Percentiles rank a stretch among this genome's conserved stretches.
These are phyloP conservation scores for Proliferodiscus dingleyae DNA, from an alignment of 2,329 filamentous ascomycete genomes.

Conservation along the genomic window DNA sequence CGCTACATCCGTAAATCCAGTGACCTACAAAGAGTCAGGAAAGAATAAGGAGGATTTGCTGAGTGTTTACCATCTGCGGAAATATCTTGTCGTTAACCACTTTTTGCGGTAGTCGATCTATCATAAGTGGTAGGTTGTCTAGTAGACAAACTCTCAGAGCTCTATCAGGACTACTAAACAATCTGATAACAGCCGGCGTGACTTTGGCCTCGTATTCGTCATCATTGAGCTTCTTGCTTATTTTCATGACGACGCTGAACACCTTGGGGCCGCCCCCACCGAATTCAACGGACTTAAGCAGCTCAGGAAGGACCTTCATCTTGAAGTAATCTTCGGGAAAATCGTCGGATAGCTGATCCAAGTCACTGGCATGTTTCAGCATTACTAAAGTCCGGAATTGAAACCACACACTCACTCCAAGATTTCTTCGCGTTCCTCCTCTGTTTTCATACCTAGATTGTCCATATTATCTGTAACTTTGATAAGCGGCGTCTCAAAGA, in stretches of 20 bases:
- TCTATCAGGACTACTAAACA: constrained; percentile 88
- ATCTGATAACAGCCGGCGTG: constrained; percentile 77
- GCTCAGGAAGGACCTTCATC: constrained; percentile 89
- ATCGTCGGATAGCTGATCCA: constrained; percentile 83
- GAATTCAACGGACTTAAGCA: constrained; percentile 98
- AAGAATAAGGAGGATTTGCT: background rate
- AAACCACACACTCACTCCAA: constrained; percentile 51
- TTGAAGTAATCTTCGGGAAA: constrained; percentile 98
- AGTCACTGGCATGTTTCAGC: constrained; percentile 46
- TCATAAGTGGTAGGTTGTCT: constrained; percentile 85
- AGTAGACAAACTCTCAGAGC: constrained; percentile 87
- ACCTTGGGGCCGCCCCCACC: constrained; percentile 92
- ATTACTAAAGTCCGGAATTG: constrained; percentile 20
- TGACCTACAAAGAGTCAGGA: constrained; percentile 51
- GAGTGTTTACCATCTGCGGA: constrained; percentile 70
- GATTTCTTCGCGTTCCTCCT: constrained; percentile 79
- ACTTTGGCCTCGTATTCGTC: constrained; percentile 87
- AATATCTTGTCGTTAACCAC: constrained; percentile 96
- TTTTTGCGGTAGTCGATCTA: constrained; percentile 82
- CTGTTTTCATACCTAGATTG: constrained; percentile 81
- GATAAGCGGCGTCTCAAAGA: constrained; percentile 91
- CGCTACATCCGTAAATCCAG: constrained; percentile 87
- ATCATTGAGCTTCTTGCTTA: constrained; percentile 76
- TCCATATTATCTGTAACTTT: constrained; percentile 90
- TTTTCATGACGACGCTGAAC: constrained; percentile 83